Base-by-base conservation (phyloP, 2,329 filamentous ascomycete species). In the Ceratocystis albifundus region DNA sequence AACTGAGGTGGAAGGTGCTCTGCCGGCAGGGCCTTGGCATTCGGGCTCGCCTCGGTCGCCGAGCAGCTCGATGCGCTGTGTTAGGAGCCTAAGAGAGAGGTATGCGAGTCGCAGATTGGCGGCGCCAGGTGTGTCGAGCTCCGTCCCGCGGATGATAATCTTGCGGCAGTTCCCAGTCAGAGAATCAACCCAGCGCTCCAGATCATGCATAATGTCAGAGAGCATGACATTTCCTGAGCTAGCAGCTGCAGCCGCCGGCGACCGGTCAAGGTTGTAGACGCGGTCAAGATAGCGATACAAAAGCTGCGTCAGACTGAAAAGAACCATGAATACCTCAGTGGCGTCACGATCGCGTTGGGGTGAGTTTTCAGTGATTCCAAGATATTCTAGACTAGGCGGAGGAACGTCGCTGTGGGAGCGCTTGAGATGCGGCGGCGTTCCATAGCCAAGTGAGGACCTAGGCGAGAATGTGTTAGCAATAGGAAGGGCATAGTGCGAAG, bases 21-120 rank as follows among this genome's bases (percentile, higher is more conserved):
- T 41, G 36, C 36, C 36, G 8, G 36, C 36, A 12, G 36, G 8
- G 36, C 10, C 8, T 12, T 10, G 25, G 25, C 10, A 30, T 15
- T 41, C 32, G 15, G 63, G n/a, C 48, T 66, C 50, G 6, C 15
- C 22, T 6, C 46, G 62, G 28, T 65, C 65, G 20, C 65, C 50
- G n/a, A 65, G 36, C 1, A 81, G 76, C 63, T 77, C 75, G 25
- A 83, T 77, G 1, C 80, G 75, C 30, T 78, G 75, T 0, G 79
- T 72, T 0, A 83, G 72, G 2, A 83, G 73, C 45, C 77, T 76
- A 4, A 79, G 74, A 0, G 78, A 78, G 0, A 83, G 70, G 69
- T 82, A 83, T 0, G 79, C 75, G 1, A 84, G 71, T 2, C 80
- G 78, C 15, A 84, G 73, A 63, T 83, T 83, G 4, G 80, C 75